Percentiles rank a stretch among this genome's conserved stretches.
Evolutionary conservation across 108 stramenopile genomes (phyloP).

Genomic region (Fragilaria radians): DNA sequence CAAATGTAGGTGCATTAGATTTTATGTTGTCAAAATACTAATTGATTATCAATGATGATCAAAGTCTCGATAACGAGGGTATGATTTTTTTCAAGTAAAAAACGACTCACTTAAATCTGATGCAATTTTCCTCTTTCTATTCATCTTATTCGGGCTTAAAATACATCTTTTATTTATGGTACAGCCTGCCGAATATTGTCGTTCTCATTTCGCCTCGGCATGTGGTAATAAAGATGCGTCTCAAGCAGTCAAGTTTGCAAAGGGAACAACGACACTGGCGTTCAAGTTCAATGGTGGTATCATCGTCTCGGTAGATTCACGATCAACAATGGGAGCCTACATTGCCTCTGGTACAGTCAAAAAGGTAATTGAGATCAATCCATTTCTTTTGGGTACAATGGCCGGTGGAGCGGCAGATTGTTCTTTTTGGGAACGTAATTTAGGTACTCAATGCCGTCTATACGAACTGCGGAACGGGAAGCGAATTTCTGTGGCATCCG

Average conservation of each 20-base stretch:
- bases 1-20: constrained; percentile 56
- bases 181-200: constrained; percentile 80
- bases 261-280: constrained; percentile 99
- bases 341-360: constrained; percentile 95
- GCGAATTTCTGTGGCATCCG: constrained; percentile 96
- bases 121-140: not conserved
- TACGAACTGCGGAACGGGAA: constrained; percentile 96
- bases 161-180: constrained; percentile 7
- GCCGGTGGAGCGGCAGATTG: constrained; percentile 99
- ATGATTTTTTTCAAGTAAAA: not conserved
- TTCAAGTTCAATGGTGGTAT: constrained; percentile 98
- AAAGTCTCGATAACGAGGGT: too few relatives aligned
- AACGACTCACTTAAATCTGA: not conserved
- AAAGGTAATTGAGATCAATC: constrained; percentile 99
- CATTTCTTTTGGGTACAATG: constrained; percentile 99
- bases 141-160: constrained; percentile 9
- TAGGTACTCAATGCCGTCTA: constrained; percentile 96
- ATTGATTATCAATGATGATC: too few relatives aligned
- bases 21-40: too few relatives aligned
- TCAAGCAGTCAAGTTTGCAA: constrained; percentile 87
- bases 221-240: constrained; percentile 68
- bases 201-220: constrained; percentile 82
- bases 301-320: constrained; percentile 94
- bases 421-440: constrained; percentile 98
- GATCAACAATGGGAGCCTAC: constrained; percentile 98